A percentile compares a stretch with the other conserved stretches of the same genome.
Evolutionary conservation across 2,329 filamentous ascomycete species (phyloP).

Genomic region (Cercospora sp.): DNA sequence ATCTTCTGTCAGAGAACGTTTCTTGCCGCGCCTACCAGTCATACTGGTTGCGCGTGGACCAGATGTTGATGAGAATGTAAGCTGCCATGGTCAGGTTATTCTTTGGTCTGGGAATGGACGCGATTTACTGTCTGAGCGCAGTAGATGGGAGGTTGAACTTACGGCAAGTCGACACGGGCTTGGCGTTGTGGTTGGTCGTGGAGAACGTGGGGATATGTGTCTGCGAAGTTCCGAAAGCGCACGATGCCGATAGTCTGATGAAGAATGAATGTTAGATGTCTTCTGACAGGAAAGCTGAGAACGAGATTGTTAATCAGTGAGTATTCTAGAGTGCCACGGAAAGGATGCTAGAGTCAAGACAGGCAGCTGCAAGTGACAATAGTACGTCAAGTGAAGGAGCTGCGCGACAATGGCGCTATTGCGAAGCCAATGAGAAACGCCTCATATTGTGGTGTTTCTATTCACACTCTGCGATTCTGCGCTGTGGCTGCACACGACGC

Average conservation of each 20-base stretch:
- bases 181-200: background rate
- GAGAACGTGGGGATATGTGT: background rate
- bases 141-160: background rate
- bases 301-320: background rate
- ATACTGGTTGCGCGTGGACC: conserved; percentile 7
- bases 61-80: background rate
- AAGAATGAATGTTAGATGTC: background rate
- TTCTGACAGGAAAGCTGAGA: background rate
- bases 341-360: background rate
- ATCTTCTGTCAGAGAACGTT: conserved; percentile 7
- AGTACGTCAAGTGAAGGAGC: background rate
- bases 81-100: conserved; percentile 5
- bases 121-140: background rate
- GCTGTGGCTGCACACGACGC: background rate
- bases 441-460: background rate
- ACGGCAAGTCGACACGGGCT: background rate
- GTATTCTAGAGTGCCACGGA: background rate
- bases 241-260: background rate
- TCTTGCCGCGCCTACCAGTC: conserved; percentile 12
- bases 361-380: background rate
- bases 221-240: background rate
- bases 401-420: background rate
- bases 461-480: background rate
- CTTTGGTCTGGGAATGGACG: background rate
- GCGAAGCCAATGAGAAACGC: background rate